phyloP scores from a whole-genome alignment of 495 filamentous ascomycete species.

The Evernia prunastri region DNA sequence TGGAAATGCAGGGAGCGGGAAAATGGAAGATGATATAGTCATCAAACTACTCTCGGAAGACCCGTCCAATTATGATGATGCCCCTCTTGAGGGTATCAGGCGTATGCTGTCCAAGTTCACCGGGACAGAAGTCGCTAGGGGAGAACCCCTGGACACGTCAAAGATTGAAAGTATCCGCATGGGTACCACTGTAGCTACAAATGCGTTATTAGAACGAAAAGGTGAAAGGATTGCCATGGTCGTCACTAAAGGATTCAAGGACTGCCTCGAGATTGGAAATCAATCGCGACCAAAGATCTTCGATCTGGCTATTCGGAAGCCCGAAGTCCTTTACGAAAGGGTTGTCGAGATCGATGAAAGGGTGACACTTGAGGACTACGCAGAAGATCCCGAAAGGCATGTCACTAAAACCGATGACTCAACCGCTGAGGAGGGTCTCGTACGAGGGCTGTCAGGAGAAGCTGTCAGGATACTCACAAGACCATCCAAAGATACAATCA shows the following conservation, averaged over 20 bases:
- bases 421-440: slow-evolving; percentile 36
- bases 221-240: slow-evolving; percentile 87
- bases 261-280: slow-evolving; percentile 83
- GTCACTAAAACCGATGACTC: slow-evolving; percentile 40
- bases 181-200: slow-evolving; percentile 87
- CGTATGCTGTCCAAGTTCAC: slow-evolving; percentile 81
- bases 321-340: slow-evolving; percentile 67
- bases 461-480: slow-evolving; percentile 42
- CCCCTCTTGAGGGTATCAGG: slow-evolving; percentile 84
- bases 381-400: slow-evolving; percentile 65
- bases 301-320: slow-evolving; percentile 71
- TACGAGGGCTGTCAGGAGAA: slow-evolving; percentile 46
- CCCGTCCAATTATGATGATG: slow-evolving; percentile 81
- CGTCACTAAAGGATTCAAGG: slow-evolving; percentile 88
- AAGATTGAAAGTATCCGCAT: slow-evolving; percentile 81
- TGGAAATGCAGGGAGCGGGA: slow-evolving; percentile 53
- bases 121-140: slow-evolving; percentile 66
- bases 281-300: slow-evolving; percentile 80
- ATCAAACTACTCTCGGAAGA: slow-evolving; percentile 90
- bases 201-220: slow-evolving; percentile 89
- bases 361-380: slow-evolving; percentile 82
- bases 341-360: slow-evolving; percentile 79
- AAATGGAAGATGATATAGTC: slow-evolving; percentile 63
- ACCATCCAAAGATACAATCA: slow-evolving; percentile 32
- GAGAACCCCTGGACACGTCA: slow-evolving; percentile 74